Evolutionary conservation across 192 early-diverging fungal species (phyloP), one percentile per base, ranked within the genome.

Genomic region (Podochytrium sp.): DNA sequence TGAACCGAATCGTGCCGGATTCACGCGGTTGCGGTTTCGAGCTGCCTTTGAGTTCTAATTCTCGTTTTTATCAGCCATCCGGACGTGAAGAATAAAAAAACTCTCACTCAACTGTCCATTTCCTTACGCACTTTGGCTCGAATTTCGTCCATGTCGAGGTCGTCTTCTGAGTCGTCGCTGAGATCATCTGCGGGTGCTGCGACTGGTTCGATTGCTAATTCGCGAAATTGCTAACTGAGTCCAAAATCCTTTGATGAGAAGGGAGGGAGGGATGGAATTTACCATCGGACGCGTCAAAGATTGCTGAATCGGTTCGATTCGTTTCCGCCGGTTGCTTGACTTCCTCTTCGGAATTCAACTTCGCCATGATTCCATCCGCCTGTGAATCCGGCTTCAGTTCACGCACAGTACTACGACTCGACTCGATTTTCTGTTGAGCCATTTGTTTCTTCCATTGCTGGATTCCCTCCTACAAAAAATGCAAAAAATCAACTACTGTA

Each of bases 81-180:
- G 27, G 20, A 20, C 7, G 57, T 4, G 20, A 66, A 0, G 1
- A n/a, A 40, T 41, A 30, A 12, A 27, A 12, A 23, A 18, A 7
- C 10, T 33, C 59, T 0, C 37, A 34, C 35, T 40, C 39, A 50
- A 83, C 76, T 57, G 30, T 81, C 52, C 40, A 82, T 40, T 47
- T 82, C 76, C 33, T 65, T 58, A 14, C 76, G 75, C n/a, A 82
- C 83, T 53, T 76, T 79, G 3, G 75, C 74, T 18, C 60, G 34
- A 25, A 87, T 82, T 40, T 55, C 76, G n/a, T 78, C 80, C 78
- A 87, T 80, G 51, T 87, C 83, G 0, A 82, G 27, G 43, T 79
- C 82, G n/a, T 75, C 78, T 37, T 84, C 82, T 37, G 70, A 74
- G 42, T 76, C 71, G 53, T 78, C 72, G 40, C 68, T 64, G 5